Conservation (phyloP, 2,329 filamentous ascomycete genomes). For the Zymoseptoria crescenta region DNA sequence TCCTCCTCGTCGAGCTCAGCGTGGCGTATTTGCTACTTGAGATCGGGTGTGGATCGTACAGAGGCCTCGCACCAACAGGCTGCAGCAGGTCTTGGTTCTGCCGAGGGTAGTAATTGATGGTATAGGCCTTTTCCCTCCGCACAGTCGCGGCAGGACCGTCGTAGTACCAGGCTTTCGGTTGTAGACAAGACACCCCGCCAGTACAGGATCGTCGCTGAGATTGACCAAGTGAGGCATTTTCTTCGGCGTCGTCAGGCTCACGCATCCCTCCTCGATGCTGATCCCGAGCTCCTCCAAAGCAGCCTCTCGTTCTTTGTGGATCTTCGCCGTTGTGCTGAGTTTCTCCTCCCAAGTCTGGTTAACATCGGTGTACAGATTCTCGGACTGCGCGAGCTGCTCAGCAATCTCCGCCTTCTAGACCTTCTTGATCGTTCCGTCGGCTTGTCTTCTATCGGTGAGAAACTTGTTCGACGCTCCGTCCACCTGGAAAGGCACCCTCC, state of each 20-base stretch:
- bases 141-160: slow-evolving; percentile 48
- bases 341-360: slow-evolving; percentile 99
- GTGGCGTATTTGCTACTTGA: no score
- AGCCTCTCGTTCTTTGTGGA: slow-evolving; percentile 93
- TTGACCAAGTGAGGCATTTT: slow-evolving; percentile 99
- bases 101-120: no score
- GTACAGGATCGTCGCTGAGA: slow-evolving; percentile 68
- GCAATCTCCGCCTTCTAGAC: slow-evolving; percentile 98
- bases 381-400: slow-evolving; percentile 89
- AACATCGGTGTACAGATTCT: slow-evolving; percentile 89
- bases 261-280: slow-evolving; percentile 96
- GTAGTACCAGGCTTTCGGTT: slow-evolving; percentile 95
- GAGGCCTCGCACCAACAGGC: no score
- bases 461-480: slow-evolving; percentile 67
- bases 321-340: slow-evolving; percentile 85
- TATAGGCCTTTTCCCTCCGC: no score
- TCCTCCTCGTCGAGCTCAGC: no score
- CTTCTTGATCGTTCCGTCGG: slow-evolving; percentile 83
- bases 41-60: no score
- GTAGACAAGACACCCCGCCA: slow-evolving; percentile 94
- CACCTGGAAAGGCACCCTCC: no score
- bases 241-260: slow-evolving; percentile 91
- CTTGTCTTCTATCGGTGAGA: slow-evolving; percentile 83
- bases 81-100: no score
- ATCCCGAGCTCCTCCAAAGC: slow-evolving; percentile 95